Percentiles rank a stretch among this genome's conserved stretches.
These are phyloP conservation scores for Penicillium glabrum DNA, from an alignment of 2,329 filamentous ascomycete genomes.

Conservation along the genomic window DNA sequence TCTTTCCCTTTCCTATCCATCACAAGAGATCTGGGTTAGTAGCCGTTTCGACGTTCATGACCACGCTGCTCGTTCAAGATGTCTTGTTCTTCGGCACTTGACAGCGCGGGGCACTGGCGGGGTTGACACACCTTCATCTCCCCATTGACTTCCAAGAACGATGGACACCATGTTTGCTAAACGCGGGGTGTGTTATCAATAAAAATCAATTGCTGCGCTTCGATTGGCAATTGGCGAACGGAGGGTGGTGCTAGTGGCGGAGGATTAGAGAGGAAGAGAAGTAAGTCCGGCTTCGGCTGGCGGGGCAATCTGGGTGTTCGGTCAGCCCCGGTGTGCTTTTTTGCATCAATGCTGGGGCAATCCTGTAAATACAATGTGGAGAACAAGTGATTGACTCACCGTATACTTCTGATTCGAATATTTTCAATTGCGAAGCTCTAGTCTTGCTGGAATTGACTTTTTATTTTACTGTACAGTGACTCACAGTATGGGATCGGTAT, in stretches of 20 bases:
- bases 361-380: background rate
- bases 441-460: background rate
- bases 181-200: background rate
- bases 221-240: constrained; percentile 10
- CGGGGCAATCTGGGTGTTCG: constrained; percentile 14
- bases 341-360: background rate
- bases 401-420: background rate
- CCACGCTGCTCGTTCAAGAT: background rate
- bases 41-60: background rate
- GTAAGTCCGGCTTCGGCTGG: constrained; percentile 21
- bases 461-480: background rate
- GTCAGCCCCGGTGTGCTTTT: constrained; percentile 15
- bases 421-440: background rate
- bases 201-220: constrained; percentile 4
- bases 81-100: background rate
- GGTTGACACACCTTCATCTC: constrained; percentile 43
- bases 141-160: constrained; percentile 49
- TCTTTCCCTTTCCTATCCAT: constrained; percentile 46
- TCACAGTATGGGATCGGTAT: background rate
- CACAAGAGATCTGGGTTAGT: constrained; percentile 6
- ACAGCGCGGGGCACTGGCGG: background rate
- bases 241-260: constrained; percentile 13
- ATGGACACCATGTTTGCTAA: constrained; percentile 40
- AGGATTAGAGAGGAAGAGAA: constrained; percentile 16
- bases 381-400: background rate